A percentile compares a stretch with the other conserved stretches of the same genome.
Evolutionary conservation across 305 asterid genomes (phyloP).

Genomic region (Nicotiana rustica): DNA sequence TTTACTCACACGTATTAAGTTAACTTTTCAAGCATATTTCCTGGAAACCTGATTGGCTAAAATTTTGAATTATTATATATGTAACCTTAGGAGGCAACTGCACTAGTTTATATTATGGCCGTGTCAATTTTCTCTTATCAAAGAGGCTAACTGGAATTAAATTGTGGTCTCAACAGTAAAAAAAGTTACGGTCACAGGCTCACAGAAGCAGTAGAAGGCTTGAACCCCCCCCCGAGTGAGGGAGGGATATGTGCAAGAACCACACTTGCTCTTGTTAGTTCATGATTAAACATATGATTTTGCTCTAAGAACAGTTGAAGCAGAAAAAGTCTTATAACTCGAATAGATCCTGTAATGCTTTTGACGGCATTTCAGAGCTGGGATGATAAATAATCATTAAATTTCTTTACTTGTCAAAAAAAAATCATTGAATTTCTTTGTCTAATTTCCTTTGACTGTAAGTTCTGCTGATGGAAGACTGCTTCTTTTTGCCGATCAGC

Average conservation of each 20-base stretch:
- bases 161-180: background rate
- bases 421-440: background rate
- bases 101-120: background rate
- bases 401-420: background rate
- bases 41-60: background rate
- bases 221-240: too few species aligned
- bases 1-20: constrained; percentile 6
- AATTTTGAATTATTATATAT: background rate
- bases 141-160: constrained; percentile 2
- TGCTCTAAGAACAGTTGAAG: background rate
- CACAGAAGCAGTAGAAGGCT: too few species aligned
- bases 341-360: background rate
- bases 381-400: background rate
- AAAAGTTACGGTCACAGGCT: too few species aligned
- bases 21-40: background rate
- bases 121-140: background rate
- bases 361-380: background rate
- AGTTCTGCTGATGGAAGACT: constrained; percentile 18
- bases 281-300: background rate
- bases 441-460: background rate
- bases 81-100: background rate
- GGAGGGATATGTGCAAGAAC: background rate
- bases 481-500: background rate
- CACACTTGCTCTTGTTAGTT: background rate
- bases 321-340: background rate